Conservation (phyloP, 2,329 filamentous ascomycete genomes). For the Lomentospora prolificans region DNA sequence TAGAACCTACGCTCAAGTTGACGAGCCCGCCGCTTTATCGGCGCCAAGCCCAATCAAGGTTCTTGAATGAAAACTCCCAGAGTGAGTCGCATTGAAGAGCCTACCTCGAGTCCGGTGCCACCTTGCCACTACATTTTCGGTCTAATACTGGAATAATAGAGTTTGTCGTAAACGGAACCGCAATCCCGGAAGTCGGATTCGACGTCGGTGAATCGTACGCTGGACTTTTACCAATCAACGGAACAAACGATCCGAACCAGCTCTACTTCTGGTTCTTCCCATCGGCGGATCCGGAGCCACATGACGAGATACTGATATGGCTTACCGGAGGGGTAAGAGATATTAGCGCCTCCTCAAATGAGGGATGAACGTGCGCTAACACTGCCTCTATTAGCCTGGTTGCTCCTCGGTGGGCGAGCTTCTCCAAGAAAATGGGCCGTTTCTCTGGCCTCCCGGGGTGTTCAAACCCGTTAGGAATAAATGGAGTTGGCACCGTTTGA, state of each 20-base stretch:
- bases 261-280: slow-evolving; percentile 63
- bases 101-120: background rate
- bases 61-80: background rate
- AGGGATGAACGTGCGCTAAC: background rate
- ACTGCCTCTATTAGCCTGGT: slow-evolving; percentile 30
- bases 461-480: slow-evolving; percentile 53
- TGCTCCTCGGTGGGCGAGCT: slow-evolving; percentile 57
- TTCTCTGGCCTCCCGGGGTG: slow-evolving; percentile 62
- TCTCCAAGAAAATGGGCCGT: slow-evolving; percentile 68
- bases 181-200: slow-evolving; percentile 59
- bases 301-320: slow-evolving; percentile 54
- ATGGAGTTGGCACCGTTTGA: slow-evolving; percentile 66
- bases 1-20: background rate
- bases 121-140: no score
- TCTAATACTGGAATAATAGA: slow-evolving; percentile 29
- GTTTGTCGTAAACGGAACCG: slow-evolving; percentile 53
- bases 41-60: background rate
- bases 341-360: background rate
- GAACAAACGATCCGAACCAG: slow-evolving; percentile 36
- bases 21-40: background rate
- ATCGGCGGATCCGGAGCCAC: slow-evolving; percentile 35
- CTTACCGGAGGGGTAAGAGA: slow-evolving; percentile 44
- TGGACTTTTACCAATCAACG: slow-evolving; percentile 49
- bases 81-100: background rate
- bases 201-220: slow-evolving; percentile 59